phyloP scores from a whole-genome alignment of 768 basidiomycete species.

The Russula abietina region DNA sequence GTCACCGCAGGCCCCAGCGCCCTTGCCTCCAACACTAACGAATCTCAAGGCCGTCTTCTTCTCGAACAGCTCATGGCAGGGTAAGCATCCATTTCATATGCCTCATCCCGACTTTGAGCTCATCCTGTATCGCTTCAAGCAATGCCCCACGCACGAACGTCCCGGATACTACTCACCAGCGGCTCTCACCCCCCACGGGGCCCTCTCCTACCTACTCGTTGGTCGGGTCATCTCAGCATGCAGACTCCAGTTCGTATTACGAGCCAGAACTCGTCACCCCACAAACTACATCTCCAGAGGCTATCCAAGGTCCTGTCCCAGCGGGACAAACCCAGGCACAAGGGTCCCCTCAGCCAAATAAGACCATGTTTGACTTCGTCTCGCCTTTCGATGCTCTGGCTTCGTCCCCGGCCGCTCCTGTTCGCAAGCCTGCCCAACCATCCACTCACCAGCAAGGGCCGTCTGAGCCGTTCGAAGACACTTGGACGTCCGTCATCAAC shows the following conservation, averaged over 20 bases:
- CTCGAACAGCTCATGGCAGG: slow-evolving; percentile 78
- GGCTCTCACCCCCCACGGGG: slow-evolving; percentile 14
- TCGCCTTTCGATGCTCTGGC: slow-evolving; percentile 78
- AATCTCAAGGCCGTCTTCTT: slow-evolving; percentile 66
- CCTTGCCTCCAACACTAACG: slow-evolving; percentile 39
- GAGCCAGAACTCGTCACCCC: slow-evolving; percentile 22
- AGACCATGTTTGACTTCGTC: slow-evolving; percentile 80
- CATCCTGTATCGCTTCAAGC: slow-evolving; percentile 4
- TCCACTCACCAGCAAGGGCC: slow-evolving; percentile 35
- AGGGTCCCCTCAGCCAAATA: slow-evolving; percentile 61
- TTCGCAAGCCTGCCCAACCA: slow-evolving; percentile 64
- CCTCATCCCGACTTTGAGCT: slow-evolving; percentile 2
- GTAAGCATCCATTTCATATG: slow-evolving; percentile 36
- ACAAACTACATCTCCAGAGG: slow-evolving; percentile 24
- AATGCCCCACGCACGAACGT: slow-evolving; percentile 18
- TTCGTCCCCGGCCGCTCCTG: slow-evolving; percentile 37
- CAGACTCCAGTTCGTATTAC: slow-evolving; percentile 23
- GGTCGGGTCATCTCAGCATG: slow-evolving; percentile 10
- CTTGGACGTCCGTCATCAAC: slow-evolving; percentile 44
- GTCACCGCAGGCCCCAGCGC: background rate
- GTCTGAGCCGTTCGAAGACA: slow-evolving; percentile 50
- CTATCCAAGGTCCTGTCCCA: slow-evolving; percentile 18
- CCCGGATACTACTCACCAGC: slow-evolving; percentile 18
- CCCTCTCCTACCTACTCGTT: slow-evolving; percentile 21
- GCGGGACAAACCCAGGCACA: slow-evolving; percentile 33